phyloP scores from a whole-genome alignment of 1,284 basidiomycete species.

The Naganishia cerealis region DNA sequence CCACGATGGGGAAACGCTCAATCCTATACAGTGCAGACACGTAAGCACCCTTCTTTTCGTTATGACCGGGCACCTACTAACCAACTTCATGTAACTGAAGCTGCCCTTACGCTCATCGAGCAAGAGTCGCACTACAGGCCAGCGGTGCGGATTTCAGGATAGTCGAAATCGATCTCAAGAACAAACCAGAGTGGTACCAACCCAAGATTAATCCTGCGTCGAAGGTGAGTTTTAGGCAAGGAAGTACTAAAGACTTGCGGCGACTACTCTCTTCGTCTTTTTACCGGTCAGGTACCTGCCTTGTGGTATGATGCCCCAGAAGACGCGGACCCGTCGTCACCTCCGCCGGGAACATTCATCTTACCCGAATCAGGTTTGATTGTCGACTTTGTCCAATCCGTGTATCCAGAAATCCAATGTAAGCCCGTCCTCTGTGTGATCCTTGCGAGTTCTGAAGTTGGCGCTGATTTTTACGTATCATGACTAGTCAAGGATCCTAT shows the following conservation, averaged over 20 bases:
- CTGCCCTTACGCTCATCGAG: constrained; percentile 49
- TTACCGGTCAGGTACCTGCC: constrained; percentile 57
- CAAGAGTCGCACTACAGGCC: constrained; percentile 64
- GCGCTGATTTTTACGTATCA: background rate
- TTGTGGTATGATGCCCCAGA: constrained; percentile 63
- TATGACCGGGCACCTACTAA: background rate
- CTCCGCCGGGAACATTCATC: constrained; percentile 60
- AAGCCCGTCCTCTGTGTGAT: constrained; percentile 54
- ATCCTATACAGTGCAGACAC: constrained; percentile 34
- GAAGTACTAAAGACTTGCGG: background rate
- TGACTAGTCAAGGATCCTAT: constrained; percentile 57
- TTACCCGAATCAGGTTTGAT: constrained; percentile 61
- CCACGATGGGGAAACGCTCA: constrained; percentile 9
- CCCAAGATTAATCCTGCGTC: constrained; percentile 64
- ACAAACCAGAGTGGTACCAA: constrained; percentile 63
- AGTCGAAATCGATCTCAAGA: constrained; percentile 61
- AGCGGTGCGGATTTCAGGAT: constrained; percentile 58
- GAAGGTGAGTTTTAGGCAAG: constrained; percentile 56
- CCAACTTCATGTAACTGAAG: background rate
- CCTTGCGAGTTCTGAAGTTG: too few relatives aligned
- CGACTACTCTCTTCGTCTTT: background rate
- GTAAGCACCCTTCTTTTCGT: constrained; percentile 10
- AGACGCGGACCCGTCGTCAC: constrained; percentile 33
- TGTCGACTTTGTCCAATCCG: constrained; percentile 65
- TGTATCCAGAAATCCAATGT: constrained; percentile 53